Percentiles rank a stretch among this genome's conserved stretches.
These are phyloP conservation scores for Puccinia polysora DNA, from an alignment of 1,284 basidiomycete genomes.

Conservation along the genomic window DNA sequence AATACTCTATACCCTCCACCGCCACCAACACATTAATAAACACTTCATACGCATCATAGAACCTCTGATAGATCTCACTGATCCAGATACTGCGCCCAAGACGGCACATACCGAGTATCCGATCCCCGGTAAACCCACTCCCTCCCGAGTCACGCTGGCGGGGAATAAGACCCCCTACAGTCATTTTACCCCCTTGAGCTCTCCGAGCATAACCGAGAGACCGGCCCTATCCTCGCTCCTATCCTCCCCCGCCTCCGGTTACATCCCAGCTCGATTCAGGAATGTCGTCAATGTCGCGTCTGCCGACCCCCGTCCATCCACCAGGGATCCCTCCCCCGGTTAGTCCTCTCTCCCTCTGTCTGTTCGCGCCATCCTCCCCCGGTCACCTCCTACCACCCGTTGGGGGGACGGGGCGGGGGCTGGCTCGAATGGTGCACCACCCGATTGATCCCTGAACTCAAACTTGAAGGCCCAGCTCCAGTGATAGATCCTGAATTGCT, in stretches of 20 bases:
- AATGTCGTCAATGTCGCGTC: not conserved
- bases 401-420: too few relatives aligned
- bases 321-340: not conserved
- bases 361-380: too few relatives aligned
- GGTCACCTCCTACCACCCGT: too few relatives aligned
- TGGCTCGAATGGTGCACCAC: too few relatives aligned
- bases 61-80: not conserved
- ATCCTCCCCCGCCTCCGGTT: conserved; percentile 9
- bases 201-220: conserved; percentile 23
- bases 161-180: conserved; percentile 8
- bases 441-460: too few relatives aligned
- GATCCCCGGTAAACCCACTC: not conserved
- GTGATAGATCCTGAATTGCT: not conserved
- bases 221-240: conserved; percentile 8
- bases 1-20: too few relatives aligned
- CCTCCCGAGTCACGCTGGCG: not conserved
- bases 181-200: conserved; percentile 13
- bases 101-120: not conserved
- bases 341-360: not conserved
- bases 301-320: too few relatives aligned
- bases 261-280: not conserved
- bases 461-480: too few relatives aligned
- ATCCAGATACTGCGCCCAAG: not conserved
- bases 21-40: too few relatives aligned
- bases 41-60: too few relatives aligned